phyloP scores from a whole-genome alignment of 2,329 filamentous ascomycete species.

The Fusarium pseudograminearum region DNA sequence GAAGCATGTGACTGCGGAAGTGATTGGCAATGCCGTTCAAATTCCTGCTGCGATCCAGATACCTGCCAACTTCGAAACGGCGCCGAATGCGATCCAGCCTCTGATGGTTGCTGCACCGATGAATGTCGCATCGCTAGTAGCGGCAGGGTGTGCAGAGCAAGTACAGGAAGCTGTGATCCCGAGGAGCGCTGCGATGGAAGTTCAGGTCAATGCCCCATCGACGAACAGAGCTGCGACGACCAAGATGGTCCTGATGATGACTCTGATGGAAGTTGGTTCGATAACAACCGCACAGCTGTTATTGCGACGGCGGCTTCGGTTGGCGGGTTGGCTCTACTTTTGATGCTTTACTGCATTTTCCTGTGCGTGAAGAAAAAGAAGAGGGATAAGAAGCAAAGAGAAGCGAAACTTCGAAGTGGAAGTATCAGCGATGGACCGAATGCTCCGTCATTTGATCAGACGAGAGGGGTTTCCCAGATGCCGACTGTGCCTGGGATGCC shows the following conservation, averaged over 20 bases:
- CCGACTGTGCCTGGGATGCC: constrained; percentile 7
- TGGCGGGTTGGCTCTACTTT: constrained; percentile 13
- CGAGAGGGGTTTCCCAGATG: background rate
- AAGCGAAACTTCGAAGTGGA: background rate
- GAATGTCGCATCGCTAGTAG: constrained; percentile 18
- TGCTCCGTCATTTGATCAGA: background rate
- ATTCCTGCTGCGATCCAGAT: constrained; percentile 28
- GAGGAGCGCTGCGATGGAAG: constrained; percentile 28
- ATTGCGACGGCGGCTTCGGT: constrained; percentile 27
- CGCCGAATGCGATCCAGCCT: constrained; percentile 20
- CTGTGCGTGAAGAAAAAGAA: constrained; percentile 17
- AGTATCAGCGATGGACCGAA: constrained; percentile 11
- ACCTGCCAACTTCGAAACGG: constrained; percentile 23
- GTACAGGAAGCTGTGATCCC: constrained; percentile 16
- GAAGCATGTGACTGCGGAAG: constrained; percentile 33
- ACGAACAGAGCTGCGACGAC: constrained; percentile 4
- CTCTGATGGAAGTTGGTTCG: constrained; percentile 19
- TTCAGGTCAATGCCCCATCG: constrained; percentile 23
- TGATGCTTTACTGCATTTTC: background rate
- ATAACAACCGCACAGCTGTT: constrained; percentile 31
- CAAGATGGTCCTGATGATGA: background rate
- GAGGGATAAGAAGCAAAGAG: background rate
- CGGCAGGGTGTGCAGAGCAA: constrained; percentile 12
- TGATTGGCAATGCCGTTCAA: background rate
- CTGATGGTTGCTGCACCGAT: constrained; percentile 28